These are phyloP conservation scores for Daldinia loculata DNA, from an alignment of 495 filamentous ascomycete genomes.

Conservation along the genomic window DNA sequence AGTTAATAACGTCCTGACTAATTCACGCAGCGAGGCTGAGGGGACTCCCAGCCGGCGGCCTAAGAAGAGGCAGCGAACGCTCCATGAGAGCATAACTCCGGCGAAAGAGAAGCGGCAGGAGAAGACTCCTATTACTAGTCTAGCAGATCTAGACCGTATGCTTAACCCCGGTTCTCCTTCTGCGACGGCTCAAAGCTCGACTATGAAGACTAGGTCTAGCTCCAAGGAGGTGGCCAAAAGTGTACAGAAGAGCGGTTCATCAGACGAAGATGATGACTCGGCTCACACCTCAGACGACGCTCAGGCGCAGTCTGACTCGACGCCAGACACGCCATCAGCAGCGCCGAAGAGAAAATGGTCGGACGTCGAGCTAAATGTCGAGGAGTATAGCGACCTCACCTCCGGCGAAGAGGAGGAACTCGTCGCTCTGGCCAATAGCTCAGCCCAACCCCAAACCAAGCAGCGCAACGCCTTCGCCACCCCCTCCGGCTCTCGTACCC, in stretches of 20 bases:
- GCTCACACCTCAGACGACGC: neutral
- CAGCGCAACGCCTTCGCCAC: constrained; percentile 25
- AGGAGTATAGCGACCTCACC: constrained; percentile 40
- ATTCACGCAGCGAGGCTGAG: constrained; percentile 42
- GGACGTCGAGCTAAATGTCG: neutral
- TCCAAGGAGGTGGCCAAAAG: neutral
- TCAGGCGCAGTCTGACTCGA: neutral
- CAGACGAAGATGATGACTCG: constrained; percentile 7
- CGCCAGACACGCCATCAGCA: constrained; percentile 2
- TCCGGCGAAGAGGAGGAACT: constrained; percentile 39
- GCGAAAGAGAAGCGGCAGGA: constrained; percentile 33
- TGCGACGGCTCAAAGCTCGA: constrained; percentile 1
- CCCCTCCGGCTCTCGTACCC: constrained; percentile 4
- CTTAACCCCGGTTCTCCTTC: constrained; percentile 14
- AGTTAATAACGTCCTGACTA: constrained; percentile 58
- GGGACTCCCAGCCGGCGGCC: constrained; percentile 18
- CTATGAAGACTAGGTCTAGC: neutral
- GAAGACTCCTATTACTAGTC: constrained; percentile 20
- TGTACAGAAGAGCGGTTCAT: neutral
- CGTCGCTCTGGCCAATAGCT: constrained; percentile 21
- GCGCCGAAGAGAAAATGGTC: constrained; percentile 33
- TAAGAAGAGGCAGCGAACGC: constrained; percentile 36
- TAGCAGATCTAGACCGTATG: constrained; percentile 30
- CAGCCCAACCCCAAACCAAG: constrained; percentile 16
- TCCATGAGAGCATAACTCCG: constrained; percentile 40